Evolutionary conservation across 768 basidiomycete genomes (phyloP).

Genomic region (Mycena alexandri): DNA sequence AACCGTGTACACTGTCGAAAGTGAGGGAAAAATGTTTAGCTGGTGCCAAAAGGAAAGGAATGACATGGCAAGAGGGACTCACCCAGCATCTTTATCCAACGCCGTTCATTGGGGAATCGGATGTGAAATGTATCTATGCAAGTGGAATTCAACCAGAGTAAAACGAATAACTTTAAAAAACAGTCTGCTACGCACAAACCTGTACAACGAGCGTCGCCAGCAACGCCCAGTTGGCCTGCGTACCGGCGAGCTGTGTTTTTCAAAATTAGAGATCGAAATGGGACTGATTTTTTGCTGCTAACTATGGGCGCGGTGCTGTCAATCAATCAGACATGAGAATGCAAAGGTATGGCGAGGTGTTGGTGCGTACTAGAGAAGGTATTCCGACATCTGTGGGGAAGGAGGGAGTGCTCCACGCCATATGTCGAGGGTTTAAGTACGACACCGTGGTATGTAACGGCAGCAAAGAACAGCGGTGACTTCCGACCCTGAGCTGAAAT

Average conservation of each 20-base stretch:
- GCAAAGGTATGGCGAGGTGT: slow-evolving; percentile 8
- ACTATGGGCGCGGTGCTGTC: slow-evolving; percentile 22
- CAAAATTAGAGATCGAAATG: neutral
- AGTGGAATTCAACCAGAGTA: neutral
- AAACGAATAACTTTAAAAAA: slow-evolving; percentile 5
- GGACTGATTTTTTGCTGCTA: neutral
- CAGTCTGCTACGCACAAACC: slow-evolving; percentile 10
- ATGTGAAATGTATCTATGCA: slow-evolving; percentile 9
- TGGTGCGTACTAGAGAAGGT: slow-evolving; percentile 7
- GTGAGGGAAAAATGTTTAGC: neutral
- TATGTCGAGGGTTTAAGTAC: slow-evolving; percentile 8
- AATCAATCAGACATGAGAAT: slow-evolving; percentile 2
- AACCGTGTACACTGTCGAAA: slow-evolving; percentile 9
- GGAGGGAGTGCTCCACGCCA: neutral
- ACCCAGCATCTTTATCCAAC: slow-evolving; percentile 23
- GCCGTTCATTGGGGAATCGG: slow-evolving; percentile 11
- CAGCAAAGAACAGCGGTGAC: neutral
- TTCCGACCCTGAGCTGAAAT: slow-evolving; percentile 9
- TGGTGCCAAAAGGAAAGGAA: slow-evolving; percentile 1
- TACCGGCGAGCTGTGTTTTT: slow-evolving; percentile 15
- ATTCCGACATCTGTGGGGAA: slow-evolving; percentile 5
- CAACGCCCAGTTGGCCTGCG: slow-evolving; percentile 18
- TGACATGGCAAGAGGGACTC: slow-evolving; percentile 1
- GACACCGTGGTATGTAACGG: neutral
- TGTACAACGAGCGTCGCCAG: slow-evolving; percentile 12